Evolutionary conservation across 2,329 filamentous ascomycete genomes (phyloP).

Genomic region (Remersonia thermophila): DNA sequence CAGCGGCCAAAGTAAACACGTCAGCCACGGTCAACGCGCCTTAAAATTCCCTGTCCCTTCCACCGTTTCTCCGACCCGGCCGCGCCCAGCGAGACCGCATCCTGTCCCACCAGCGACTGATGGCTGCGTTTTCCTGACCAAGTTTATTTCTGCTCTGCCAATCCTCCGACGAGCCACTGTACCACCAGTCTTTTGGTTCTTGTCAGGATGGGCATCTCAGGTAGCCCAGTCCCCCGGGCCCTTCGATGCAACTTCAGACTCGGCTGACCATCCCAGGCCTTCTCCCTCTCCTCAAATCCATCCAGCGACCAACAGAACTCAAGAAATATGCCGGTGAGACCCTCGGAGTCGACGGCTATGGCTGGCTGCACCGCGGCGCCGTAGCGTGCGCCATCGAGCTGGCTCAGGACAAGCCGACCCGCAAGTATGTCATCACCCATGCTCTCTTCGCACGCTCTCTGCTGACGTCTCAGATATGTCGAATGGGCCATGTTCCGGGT

Average conservation of each 20-base stretch:
- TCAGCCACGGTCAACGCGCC: too few species aligned
- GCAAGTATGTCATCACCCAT: slow-evolving; percentile 49
- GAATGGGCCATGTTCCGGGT: slow-evolving; percentile 84
- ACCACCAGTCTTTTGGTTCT: background rate
- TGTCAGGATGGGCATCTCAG: slow-evolving; percentile 17
- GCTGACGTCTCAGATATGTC: slow-evolving; percentile 52
- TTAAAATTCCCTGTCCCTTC: too few species aligned
- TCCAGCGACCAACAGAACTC: slow-evolving; percentile 76
- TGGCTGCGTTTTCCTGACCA: too few species aligned
- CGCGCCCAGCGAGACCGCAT: too few species aligned
- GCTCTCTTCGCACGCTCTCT: slow-evolving; percentile 5
- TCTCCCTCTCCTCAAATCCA: slow-evolving; percentile 85
- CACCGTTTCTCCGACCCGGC: too few species aligned
- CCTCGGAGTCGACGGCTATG: slow-evolving; percentile 92
- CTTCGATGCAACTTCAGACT: background rate
- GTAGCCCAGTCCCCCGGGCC: slow-evolving; percentile 5
- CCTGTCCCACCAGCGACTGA: too few species aligned
- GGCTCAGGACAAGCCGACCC: slow-evolving; percentile 75
- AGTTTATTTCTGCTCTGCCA: too few species aligned
- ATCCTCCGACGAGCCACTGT: background rate
- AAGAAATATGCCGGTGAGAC: slow-evolving; percentile 81
- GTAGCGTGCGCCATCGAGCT: slow-evolving; percentile 84
- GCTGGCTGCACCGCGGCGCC: slow-evolving; percentile 92
- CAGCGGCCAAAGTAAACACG: too few species aligned
- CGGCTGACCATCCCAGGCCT: slow-evolving; percentile 35